Conservation (phyloP, 352 stramenopile species). For the Pythium folliculosum region DNA sequence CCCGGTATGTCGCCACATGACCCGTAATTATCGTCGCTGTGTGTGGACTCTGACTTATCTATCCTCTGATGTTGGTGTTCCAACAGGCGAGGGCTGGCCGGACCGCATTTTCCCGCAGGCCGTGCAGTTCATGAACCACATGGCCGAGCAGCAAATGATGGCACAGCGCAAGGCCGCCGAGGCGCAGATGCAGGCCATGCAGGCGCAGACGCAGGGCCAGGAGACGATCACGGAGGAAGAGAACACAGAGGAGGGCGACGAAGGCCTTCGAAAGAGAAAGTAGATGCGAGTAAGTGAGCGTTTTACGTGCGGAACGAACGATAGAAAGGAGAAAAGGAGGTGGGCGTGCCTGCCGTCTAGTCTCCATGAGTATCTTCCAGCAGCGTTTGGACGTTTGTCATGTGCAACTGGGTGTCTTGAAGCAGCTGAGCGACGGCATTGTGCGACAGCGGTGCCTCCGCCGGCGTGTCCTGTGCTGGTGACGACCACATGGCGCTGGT, state of each 20-base stretch:
- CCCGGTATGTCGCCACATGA: slow-evolving; percentile 43
- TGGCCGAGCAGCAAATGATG: slow-evolving; percentile 85
- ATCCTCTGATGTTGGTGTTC: background rate
- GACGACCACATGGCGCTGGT: background rate
- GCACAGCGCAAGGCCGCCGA: slow-evolving; percentile 72
- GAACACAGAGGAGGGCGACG: slow-evolving; percentile 29
- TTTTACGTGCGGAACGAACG: slow-evolving; percentile 3
- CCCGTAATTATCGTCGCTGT: background rate
- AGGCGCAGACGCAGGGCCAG: slow-evolving; percentile 54
- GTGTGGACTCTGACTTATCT: background rate
- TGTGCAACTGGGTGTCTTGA: slow-evolving; percentile 52
- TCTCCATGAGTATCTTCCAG: slow-evolving; percentile 22
- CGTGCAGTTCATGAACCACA: slow-evolving; percentile 89
- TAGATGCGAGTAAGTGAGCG: slow-evolving; percentile 26
- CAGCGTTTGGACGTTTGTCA: slow-evolving; percentile 43
- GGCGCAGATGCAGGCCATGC: slow-evolving; percentile 72
- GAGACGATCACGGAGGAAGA: slow-evolving; percentile 21
- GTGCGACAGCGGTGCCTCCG: background rate
- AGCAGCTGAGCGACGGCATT: slow-evolving; percentile 43
- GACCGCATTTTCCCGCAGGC: slow-evolving; percentile 89
- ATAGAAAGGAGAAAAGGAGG: slow-evolving; percentile 16
- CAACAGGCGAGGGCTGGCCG: slow-evolving; percentile 73
- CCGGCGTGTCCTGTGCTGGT: background rate
- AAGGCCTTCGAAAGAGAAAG: slow-evolving; percentile 70
- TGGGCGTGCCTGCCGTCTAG: slow-evolving; percentile 3